phyloP scores from a whole-genome alignment of 2,329 filamentous ascomycete species.

The Sclerotinia subarctica region DNA sequence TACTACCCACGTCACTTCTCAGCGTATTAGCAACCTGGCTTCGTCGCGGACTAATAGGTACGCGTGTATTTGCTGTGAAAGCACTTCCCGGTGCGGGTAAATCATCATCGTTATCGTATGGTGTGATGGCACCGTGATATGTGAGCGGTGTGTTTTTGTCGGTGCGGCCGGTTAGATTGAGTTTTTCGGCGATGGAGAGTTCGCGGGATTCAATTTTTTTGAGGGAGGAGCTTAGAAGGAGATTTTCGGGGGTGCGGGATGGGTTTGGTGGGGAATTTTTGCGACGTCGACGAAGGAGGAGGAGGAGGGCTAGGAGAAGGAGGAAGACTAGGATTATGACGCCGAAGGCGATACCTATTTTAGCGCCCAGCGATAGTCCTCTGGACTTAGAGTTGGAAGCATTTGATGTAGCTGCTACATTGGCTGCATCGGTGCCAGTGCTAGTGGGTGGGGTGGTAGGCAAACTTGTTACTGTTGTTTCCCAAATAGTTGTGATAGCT shows the following conservation, averaged over 20 bases:
- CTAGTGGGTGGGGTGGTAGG: neutral
- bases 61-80: constrained; percentile 6
- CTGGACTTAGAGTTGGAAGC: neutral
- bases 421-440: neutral
- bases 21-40: neutral
- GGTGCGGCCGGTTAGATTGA: neutral
- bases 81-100: constrained; percentile 7
- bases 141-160: constrained; percentile 16
- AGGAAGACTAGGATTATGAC: constrained; percentile 1
- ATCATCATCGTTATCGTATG: constrained; percentile 5
- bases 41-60: neutral
- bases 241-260: constrained; percentile 17
- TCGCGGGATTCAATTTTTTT: constrained; percentile 10
- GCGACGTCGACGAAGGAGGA: constrained; percentile 10
- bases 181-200: constrained; percentile 3
- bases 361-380: constrained; percentile 14
- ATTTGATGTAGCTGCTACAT: neutral
- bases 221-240: neutral
- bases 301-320: constrained; percentile 3
- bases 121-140: neutral
- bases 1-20: neutral
- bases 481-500: neutral
- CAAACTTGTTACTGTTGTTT: neutral
- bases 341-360: constrained; percentile 19
- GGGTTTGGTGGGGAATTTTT: neutral